Evolutionary conservation across 768 basidiomycete species (phyloP).

Genomic region (Chiua virens): DNA sequence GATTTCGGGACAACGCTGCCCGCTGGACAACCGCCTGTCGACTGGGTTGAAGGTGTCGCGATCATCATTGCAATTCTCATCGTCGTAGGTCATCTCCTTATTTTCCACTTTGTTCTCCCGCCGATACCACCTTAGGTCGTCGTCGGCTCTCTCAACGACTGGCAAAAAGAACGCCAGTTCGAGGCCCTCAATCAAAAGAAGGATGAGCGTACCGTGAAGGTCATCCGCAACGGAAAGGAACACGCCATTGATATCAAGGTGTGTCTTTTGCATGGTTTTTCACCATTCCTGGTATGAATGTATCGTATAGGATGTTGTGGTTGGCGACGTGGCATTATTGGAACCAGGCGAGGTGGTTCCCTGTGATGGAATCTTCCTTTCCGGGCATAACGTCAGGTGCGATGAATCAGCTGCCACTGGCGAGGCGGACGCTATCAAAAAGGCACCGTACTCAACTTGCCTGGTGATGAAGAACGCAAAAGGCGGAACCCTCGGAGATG

Average conservation of each 20-base stretch:
- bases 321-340: conserved; percentile 88
- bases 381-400: conserved; percentile 91
- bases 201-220: conserved; percentile 89
- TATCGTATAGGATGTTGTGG: conserved; percentile 73
- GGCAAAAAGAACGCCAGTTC: conserved; percentile 98
- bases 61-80: conserved; percentile 76
- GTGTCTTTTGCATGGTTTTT: not conserved
- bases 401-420: conserved; percentile 97
- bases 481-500: conserved; percentile 12
- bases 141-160: conserved; percentile 95
- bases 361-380: conserved; percentile 92
- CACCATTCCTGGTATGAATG: conserved; percentile 7
- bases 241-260: conserved; percentile 82
- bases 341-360: conserved; percentile 97
- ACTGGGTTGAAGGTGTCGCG: conserved; percentile 95
- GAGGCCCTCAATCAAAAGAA: conserved; percentile 89
- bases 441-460: conserved; percentile 76
- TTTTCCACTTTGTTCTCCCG: not conserved
- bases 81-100: conserved; percentile 51
- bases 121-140: conserved; percentile 52
- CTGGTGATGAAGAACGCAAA: conserved; percentile 47
- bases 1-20: conserved; percentile 77
- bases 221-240: conserved; percentile 71
- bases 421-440: conserved; percentile 94
- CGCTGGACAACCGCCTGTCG: conserved; percentile 69